Evolutionary conservation across 176 grass and related monocot genomes (phyloP).

Genomic region (Echinochloa phyllopogon): DNA sequence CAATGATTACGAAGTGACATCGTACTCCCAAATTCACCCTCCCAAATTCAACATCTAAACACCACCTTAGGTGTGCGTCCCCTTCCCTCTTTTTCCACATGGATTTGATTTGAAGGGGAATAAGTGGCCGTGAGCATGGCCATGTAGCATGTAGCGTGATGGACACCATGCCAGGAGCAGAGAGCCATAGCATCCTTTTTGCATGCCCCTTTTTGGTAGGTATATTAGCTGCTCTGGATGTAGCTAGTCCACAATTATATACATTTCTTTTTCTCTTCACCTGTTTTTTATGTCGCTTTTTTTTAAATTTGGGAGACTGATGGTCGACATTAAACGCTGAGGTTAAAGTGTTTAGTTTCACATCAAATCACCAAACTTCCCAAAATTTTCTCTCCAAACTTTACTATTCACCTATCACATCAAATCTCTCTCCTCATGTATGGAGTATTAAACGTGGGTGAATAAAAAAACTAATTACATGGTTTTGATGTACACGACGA

Average conservation of each 20-base stretch:
- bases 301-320: neutral
- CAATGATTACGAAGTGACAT: too few relatives aligned
- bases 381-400: too few relatives aligned
- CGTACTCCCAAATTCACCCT: too few relatives aligned
- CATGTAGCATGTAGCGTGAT: slow-evolving; percentile 39
- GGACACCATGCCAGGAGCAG: neutral
- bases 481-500: too few relatives aligned
- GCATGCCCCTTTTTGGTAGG: slow-evolving; percentile 38
- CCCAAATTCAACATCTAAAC: too few relatives aligned
- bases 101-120: slow-evolving; percentile 20
- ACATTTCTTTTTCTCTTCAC: neutral
- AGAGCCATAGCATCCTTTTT: neutral
- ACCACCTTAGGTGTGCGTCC: slow-evolving; percentile 27
- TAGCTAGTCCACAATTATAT: slow-evolving; percentile 34
- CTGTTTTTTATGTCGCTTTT: neutral
- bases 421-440: too few relatives aligned
- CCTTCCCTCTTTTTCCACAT: slow-evolving; percentile 8
- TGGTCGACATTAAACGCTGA: neutral
- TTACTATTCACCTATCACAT: too few relatives aligned
- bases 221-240: slow-evolving; percentile 18
- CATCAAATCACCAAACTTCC: too few relatives aligned
- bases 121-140: slow-evolving; percentile 42
- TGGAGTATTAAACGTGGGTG: too few relatives aligned
- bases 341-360: neutral
- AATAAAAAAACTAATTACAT: too few relatives aligned